Conservation (phyloP, 2,329 filamentous ascomycete genomes). For the Phialocephala subalpina region DNA sequence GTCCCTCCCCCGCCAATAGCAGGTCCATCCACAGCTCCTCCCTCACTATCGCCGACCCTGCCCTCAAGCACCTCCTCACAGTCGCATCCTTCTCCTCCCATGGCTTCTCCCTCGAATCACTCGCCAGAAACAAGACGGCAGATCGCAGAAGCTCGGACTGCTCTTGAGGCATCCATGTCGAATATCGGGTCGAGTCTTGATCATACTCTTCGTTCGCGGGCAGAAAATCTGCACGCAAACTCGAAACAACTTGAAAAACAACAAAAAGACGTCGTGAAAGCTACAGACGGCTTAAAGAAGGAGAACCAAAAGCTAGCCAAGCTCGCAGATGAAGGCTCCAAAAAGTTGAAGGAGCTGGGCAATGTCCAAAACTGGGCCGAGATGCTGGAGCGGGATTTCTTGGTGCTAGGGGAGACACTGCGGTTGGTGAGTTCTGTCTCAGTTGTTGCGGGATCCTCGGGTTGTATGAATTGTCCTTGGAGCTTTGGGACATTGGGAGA, state of each 20-base stretch:
- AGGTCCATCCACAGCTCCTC: conserved; percentile 7
- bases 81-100: conserved; percentile 20
- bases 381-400: conserved; percentile 74
- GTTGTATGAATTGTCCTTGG: too few species aligned
- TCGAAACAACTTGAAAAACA: conserved; percentile 70
- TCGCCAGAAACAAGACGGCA: conserved; percentile 41
- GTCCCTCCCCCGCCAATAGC: conserved; percentile 12
- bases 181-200: conserved; percentile 74
- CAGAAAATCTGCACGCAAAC: conserved; percentile 74
- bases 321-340: conserved; percentile 68
- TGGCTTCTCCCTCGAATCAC: conserved; percentile 23
- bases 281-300: conserved; percentile 65
- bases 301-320: conserved; percentile 72
- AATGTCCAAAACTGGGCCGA: conserved; percentile 90
- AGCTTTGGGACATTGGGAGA: too few species aligned
- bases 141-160: conserved; percentile 64
- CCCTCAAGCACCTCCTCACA: conserved; percentile 26
- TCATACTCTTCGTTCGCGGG: conserved; percentile 71
- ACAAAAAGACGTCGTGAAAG: conserved; percentile 68
- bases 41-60: conserved; percentile 23
- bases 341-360: conserved; percentile 78
- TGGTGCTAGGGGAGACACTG: conserved; percentile 71
- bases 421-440: conserved; percentile 47
- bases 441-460: too few species aligned
- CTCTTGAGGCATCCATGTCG: conserved; percentile 61